Evolutionary conservation across 2,329 filamentous ascomycete genomes (phyloP).

Genomic region (Penicillium sp.): DNA sequence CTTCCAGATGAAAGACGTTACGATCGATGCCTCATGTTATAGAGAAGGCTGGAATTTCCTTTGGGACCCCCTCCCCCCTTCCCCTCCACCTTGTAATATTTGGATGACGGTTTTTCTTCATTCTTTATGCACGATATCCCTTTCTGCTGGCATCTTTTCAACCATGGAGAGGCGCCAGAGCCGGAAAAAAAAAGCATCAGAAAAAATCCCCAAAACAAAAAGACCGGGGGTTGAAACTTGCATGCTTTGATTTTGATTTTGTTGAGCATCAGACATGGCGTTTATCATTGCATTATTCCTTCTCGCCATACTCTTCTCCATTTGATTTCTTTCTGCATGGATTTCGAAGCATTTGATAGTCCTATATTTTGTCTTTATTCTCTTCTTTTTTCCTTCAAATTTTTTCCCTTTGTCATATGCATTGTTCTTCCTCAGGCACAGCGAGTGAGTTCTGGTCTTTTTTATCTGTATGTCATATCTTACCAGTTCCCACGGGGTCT

Average conservation of each 20-base stretch:
- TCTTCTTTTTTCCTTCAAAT: background rate
- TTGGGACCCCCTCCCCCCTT: slow-evolving; percentile 13
- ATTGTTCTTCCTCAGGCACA: slow-evolving; percentile 24
- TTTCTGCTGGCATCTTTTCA: slow-evolving; percentile 4
- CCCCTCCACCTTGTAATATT: slow-evolving; percentile 25
- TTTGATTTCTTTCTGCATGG: slow-evolving; percentile 10
- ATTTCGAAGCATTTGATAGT: slow-evolving; percentile 4
- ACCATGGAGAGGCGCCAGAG: background rate
- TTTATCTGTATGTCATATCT: slow-evolving; percentile 21
- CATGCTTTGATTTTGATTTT: slow-evolving; percentile 8
- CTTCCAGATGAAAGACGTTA: slow-evolving; percentile 38
- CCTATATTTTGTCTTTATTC: background rate
- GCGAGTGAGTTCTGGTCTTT: slow-evolving; percentile 28
- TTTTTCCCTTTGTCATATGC: slow-evolving; percentile 12
- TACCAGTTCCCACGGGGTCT: slow-evolving; percentile 12
- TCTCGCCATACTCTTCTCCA: background rate
- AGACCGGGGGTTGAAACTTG: slow-evolving; percentile 16
- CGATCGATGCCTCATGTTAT: slow-evolving; percentile 44
- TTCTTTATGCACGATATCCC: slow-evolving; percentile 14
- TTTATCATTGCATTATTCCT: slow-evolving; percentile 16
- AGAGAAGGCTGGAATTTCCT: slow-evolving; percentile 33
- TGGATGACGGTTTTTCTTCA: slow-evolving; percentile 20
- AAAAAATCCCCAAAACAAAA: slow-evolving; percentile 10
- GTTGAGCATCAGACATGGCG: slow-evolving; percentile 24
- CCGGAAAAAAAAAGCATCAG: slow-evolving; percentile 9